Base-by-base conservation (phyloP, 1,284 basidiomycete species). In the Ganoderma sinense region DNA sequence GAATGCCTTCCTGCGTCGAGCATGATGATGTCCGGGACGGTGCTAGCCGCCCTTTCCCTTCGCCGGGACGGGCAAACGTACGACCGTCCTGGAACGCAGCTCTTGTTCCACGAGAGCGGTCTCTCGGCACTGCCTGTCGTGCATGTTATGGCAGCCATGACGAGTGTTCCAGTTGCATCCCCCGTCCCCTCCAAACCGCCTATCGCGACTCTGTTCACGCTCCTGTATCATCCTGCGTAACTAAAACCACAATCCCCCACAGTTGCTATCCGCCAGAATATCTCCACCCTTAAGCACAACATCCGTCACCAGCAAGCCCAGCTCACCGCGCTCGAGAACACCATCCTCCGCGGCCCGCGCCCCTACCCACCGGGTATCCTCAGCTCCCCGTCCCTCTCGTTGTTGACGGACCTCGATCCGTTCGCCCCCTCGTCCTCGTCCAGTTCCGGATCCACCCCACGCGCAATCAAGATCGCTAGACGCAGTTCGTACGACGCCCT, bases 251-350 rank as follows among this genome's bases (percentile, higher is more conserved):
- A 20, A n/a, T 20, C 36, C n/a, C 11, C 58, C 58, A 29, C 74
- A 93, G 91, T 93, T 76, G 86, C 88, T 73, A 83, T 93, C 69
- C 87, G 91, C 69, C 89, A 86, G 73, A 91, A 94, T 73, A 90
- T 94, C 80, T 92, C 91, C 70, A 89, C 89, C 53, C 81, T 94
- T 74, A 92, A 89, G 80, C 92, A 94, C 78, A 88, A 85, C 76
- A 94, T 94, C 73, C 84, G 93, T 72, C 91, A 93, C 76, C 91
- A 94, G 76, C 90, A 88, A 82, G 92, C 91, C 16, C 91, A 94
- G 75, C 80, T 94, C 59, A 86, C 89, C 72, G 83, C 78, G 56
- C 85, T 93, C 62, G 92, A 94, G 79, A 91, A 84, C 76, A 83
- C 87, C 65, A 80, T 94, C 64, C 85, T 90, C 65, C 87, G 86